These are phyloP conservation scores for Drosera capensis DNA, from an alignment of 148 eudicot genomes.

Conservation along the genomic window DNA sequence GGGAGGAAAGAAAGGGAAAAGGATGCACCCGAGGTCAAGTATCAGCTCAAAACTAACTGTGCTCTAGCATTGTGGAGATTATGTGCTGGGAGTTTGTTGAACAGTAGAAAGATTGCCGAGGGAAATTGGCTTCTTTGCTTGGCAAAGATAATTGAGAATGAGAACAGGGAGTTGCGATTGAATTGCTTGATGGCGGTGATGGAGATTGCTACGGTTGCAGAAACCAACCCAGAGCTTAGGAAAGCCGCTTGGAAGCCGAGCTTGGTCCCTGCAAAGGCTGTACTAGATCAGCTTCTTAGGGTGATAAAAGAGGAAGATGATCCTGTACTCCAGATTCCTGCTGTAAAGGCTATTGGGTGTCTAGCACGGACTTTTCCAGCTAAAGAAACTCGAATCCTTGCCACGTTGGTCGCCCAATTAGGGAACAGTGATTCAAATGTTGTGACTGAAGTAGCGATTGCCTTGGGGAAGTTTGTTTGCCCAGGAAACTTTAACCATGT, in stretches of 20 bases:
- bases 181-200: constrained; percentile 53
- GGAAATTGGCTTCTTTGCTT: constrained; percentile 60
- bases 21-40: constrained; percentile 41
- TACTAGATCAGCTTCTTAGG: constrained; percentile 50
- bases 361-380: constrained; percentile 56
- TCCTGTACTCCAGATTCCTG: constrained; percentile 22
- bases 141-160: constrained; percentile 58
- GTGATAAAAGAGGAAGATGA: constrained; percentile 41
- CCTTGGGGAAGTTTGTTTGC: constrained; percentile 43
- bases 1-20: constrained; percentile 32
- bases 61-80: constrained; percentile 53
- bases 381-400: constrained; percentile 49
- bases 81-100: constrained; percentile 37
- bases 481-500: constrained; percentile 45
- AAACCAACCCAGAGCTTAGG: constrained; percentile 41
- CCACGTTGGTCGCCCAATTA: constrained; percentile 43
- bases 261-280: constrained; percentile 48
- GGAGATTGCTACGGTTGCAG: constrained; percentile 72
- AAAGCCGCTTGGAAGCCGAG: constrained; percentile 64
- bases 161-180: constrained; percentile 35
- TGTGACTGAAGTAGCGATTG: constrained; percentile 47
- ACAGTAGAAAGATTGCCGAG: constrained; percentile 65
- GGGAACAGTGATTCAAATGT: constrained; percentile 26
- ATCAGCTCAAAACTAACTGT: constrained; percentile 33
- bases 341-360: constrained; percentile 54